Percentiles rank a stretch among this genome's conserved stretches.
Evolutionary conservation across 768 basidiomycete species (phyloP).

Genomic region (Boletus tomentosulus): DNA sequence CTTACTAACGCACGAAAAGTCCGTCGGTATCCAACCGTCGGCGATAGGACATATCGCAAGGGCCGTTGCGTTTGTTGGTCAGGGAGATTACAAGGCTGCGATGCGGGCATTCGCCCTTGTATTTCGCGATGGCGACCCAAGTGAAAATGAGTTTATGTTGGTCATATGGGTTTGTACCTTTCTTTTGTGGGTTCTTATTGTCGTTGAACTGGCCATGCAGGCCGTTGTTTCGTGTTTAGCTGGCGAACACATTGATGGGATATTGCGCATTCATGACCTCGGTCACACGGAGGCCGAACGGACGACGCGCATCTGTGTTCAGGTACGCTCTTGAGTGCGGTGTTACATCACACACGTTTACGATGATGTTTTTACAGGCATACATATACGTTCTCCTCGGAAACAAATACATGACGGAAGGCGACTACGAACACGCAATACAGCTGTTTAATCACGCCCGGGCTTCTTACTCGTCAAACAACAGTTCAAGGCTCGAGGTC

Average conservation of each 20-base stretch:
- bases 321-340: not conserved
- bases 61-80: not conserved
- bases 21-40: constrained; percentile 1
- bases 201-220: not conserved
- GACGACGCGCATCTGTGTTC: not conserved
- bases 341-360: not conserved
- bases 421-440: constrained; percentile 2
- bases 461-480: not conserved
- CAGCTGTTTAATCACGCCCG: constrained; percentile 1
- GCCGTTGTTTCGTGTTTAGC: constrained; percentile 1
- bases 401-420: constrained; percentile 1
- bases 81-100: constrained; percentile 2
- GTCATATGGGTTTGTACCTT: not conserved
- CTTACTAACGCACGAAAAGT: not conserved
- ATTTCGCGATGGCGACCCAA: constrained; percentile 3
- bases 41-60: constrained; percentile 8
- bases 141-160: constrained; percentile 2
- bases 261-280: not conserved
- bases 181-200: not conserved
- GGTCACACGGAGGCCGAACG: not conserved
- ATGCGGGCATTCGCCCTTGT: constrained; percentile 3
- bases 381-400: constrained; percentile 8
- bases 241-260: constrained; percentile 1
- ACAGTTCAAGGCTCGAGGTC: not conserved
- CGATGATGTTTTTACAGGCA: not conserved